Base-by-base conservation (phyloP, 352 stramenopile genomes). In the Blastocystis sp. region DNA sequence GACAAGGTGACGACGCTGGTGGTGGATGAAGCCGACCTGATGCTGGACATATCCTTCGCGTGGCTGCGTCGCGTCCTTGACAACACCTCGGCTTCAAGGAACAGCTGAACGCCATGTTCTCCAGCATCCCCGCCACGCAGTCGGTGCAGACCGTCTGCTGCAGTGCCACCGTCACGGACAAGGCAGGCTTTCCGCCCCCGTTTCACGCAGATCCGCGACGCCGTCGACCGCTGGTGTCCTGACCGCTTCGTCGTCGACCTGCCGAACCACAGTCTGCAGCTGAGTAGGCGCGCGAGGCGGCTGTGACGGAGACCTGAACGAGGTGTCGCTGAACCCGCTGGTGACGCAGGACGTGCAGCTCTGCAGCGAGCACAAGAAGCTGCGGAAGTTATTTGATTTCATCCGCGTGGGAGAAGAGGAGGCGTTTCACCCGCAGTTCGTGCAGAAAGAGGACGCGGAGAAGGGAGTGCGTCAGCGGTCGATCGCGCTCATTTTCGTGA, bases 291-390 rank as follows among this genome's bases (percentile, higher is more conserved):
- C 14, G n/a, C 16, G 46, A 56, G 54, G 46, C 4, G 14, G 4
- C 4, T 64, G 21, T 29, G 59, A 11, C 18, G 59, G 36, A 11
- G 21, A 11, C 14, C 18, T 11, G 24, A 71, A 24, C 38, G 59
- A 46, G 7, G 59, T 71, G 14, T 71, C 59, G 14, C 7, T 71
- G 8, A 71, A 71, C 38, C 59, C 59, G 29, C 59, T 71, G 38
- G 67, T 78, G 9, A 78, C 51, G 18, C 67, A 78, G 29, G 67
- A 78, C 44, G 24, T 78, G 8, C 67, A 78, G 8, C 14, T 78
- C 11, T 78, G 67, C 36, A 64, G 46, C 36, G 67, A 78, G 51
- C 67, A 78, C 44, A 78, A 78, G 38, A 78, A 78, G 51, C 8
- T 64, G 8, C 67, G 67, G 8, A 78, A 78, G 36, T 11, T 56